Evolutionary conservation across 2,329 filamentous ascomycete species (phyloP), one percentile per base, ranked within the genome.

Genomic region (Leptoxyphium fumago): DNA sequence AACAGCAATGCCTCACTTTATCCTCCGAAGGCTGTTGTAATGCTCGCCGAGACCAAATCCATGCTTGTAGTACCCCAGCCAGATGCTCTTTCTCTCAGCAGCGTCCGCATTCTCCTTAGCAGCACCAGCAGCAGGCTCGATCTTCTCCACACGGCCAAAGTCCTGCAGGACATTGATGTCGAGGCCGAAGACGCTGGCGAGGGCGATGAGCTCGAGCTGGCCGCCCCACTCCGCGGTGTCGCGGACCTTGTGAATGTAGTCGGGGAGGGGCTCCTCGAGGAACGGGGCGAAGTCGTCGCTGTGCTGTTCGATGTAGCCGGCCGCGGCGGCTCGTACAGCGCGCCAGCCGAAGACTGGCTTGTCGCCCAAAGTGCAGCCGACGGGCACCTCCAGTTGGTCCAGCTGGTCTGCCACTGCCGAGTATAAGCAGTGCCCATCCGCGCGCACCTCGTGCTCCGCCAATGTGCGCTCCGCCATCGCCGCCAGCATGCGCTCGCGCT

Each of bases 161-260:
- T 74, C 74, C 52, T 95, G 88, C 49, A 98, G 68, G 10, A 98
- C 82, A 57, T 80, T 78, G 49, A 96, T 89, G 57, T 82, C 76
- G 10, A 91, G 77, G 2, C 75, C 76, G 55, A 93, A 96, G 44
- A 76, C 77, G 59, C 77, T 80, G 42, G 89, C 84, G 59, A 98
- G 71, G 18, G 91, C 91, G 61, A 80, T 71, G 45, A 98, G 65
- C 69, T 98, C 91, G 50, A 95, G 64, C 68, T 96, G 85, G 0
- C 91, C 91, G 41, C 91, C 91, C 91, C 91, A 98, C 64, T 94
- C 89, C 0, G 85, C 88, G 41, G 88, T 95, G 46, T 91, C 78
- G 49, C 80, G 69, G 47, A 98, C 84, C 65, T 83, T 85, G 40
- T 66, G 65, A 40, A 84, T 72, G 62, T 96, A 94, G 8, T 67